Evolutionary conservation across 2,329 filamentous ascomycete genomes (phyloP).

Genomic region (Ophiostoma triangulosporum): DNA sequence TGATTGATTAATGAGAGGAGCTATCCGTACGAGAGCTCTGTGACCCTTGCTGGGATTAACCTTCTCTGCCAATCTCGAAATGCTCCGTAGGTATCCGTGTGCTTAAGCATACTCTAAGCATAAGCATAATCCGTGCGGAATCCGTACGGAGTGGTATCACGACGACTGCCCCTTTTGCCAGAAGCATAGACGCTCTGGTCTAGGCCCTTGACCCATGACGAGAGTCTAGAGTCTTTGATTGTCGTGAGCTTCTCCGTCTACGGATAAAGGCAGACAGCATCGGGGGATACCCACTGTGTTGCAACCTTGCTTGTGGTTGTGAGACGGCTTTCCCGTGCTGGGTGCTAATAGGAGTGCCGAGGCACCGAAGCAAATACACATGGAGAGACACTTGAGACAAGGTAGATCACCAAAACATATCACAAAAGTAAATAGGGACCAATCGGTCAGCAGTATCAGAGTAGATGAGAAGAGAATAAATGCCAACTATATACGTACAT

Average conservation of each 20-base stretch:
- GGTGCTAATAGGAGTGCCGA: too few relatives aligned
- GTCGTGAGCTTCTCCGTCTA: neutral
- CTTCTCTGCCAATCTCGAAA: neutral
- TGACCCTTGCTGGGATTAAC: neutral
- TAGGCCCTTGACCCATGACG: neutral
- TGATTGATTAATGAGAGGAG: neutral
- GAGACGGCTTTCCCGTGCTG: too few relatives aligned
- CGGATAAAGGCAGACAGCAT: too few relatives aligned
- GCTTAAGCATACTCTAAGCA: neutral
- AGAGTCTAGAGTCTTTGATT: neutral
- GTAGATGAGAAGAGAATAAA: neutral
- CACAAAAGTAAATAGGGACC: neutral
- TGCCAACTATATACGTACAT: neutral
- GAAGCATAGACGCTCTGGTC: constrained; percentile 4
- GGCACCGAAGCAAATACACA: too few relatives aligned
- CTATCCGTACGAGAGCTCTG: neutral
- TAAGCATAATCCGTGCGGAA: neutral
- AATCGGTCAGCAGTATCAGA: neutral
- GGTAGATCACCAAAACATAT: neutral
- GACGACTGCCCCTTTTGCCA: neutral
- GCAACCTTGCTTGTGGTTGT: too few relatives aligned
- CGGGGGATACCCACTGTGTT: too few relatives aligned
- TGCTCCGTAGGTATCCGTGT: neutral
- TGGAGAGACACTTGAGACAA: too few relatives aligned
- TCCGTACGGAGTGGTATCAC: too few relatives aligned